A percentile compares a stretch with the other conserved stretches of the same genome.
These are phyloP conservation scores for Phaeosphaeria sp. DNA, from an alignment of 2,329 filamentous ascomycete genomes.

Conservation along the genomic window DNA sequence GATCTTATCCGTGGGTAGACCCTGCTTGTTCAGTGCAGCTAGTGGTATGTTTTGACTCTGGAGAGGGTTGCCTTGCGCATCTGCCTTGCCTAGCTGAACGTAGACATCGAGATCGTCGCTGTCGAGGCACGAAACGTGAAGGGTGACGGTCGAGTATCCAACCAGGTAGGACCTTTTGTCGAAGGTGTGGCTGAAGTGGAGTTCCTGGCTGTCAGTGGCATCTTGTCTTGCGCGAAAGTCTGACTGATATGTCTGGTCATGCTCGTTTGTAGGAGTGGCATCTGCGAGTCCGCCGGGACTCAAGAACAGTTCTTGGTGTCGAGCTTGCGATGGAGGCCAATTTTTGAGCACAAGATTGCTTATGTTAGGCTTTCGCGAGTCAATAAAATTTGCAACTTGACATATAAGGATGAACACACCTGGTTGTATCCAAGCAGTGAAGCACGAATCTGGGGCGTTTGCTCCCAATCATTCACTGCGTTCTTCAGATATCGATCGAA, in stretches of 20 bases:
- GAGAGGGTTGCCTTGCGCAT: neutral
- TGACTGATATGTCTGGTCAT: no score
- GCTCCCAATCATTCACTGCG: conserved; percentile 55
- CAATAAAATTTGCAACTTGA: no score
- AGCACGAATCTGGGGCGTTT: conserved; percentile 55
- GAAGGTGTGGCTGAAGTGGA: conserved; percentile 40
- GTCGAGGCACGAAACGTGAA: conserved; percentile 55
- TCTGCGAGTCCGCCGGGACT: conserved; percentile 15
- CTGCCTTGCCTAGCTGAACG: conserved; percentile 52
- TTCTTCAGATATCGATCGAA: conserved; percentile 57
- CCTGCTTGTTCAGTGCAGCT: neutral
- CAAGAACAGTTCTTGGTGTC: conserved; percentile 20
- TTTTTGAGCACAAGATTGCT: no score
- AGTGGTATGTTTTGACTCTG: neutral
- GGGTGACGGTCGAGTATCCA: conserved; percentile 55
- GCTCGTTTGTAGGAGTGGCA: no score
- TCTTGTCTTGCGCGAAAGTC: no score
- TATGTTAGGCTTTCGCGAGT: no score
- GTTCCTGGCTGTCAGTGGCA: no score
- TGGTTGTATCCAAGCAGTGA: no score
- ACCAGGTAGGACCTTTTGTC: conserved; percentile 49
- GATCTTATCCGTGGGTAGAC: neutral
- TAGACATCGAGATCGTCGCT: conserved; percentile 55
- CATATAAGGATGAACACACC: conserved; percentile 48
- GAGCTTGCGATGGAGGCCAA: conserved; percentile 21